Base-by-base conservation (phyloP, 2,329 filamentous ascomycete genomes). In the Aspergillus cejpii region DNA sequence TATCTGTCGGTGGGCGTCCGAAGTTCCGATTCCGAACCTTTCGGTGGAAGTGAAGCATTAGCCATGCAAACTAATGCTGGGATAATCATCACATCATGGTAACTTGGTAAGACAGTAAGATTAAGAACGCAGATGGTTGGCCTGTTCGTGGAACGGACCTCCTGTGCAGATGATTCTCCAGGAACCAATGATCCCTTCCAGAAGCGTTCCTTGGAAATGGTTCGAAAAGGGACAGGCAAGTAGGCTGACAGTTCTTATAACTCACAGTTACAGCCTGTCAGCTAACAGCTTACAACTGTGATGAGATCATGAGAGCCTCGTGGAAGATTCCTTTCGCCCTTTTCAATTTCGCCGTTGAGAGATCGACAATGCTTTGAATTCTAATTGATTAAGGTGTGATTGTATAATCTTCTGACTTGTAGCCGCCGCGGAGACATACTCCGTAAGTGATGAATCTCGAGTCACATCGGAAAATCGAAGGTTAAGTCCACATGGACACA, bases 41-140 rank as follows among this genome's bases (percentile, higher is more conserved):
- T n/a, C 39, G 26, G 26, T 26, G 43, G 37, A 41, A 38, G 40
- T 47, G 47, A 50, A 54, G 51, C 51, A 50, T 24, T 26, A 28
- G 38, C 34, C 39, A 37, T 49, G 43, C 44, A 50, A 42, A 34
- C 46, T 49, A 45, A 54, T 52, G 51, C 44, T 41, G 45, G 47
- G 51, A 49, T 46, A 55, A 55, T 54, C 51, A 51, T 47, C 31
- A 34, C 31, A 53, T 49, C 52, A 54, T 54, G 49, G 44, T 34
- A 43, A 44, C 23, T 24, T 4, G 23, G 23, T 5, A 8, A 24
- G 23, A 5, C 23, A 8, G 23, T 24, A 4, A n/a, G n/a, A n/a
- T n/a, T n/a, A 44, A 37, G 44, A 42, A 29, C 29, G 42, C 28
- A 27, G 36, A 44, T 49, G 45, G 45, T 50, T 53, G 51, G 50